Evolutionary conservation across 2,329 filamentous ascomycete species (phyloP).

Genomic region (Neofusicoccum laricinum): DNA sequence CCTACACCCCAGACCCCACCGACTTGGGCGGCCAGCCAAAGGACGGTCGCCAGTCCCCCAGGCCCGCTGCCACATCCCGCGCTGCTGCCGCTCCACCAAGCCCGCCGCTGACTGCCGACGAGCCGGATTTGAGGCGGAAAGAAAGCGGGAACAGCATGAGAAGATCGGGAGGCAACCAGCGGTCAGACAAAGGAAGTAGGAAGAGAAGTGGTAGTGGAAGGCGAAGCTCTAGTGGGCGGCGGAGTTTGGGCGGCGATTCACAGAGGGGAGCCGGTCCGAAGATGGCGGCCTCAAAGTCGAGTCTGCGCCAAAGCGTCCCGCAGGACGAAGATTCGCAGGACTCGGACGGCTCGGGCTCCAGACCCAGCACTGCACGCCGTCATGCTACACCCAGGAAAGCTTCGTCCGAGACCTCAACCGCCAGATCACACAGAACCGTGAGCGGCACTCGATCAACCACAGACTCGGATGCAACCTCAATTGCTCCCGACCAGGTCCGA

Average conservation of each 20-base stretch:
- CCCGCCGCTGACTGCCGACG: conserved; percentile 44
- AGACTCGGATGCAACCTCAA: conserved; percentile 47
- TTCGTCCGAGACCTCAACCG: conserved; percentile 20
- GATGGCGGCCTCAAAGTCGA: conserved; percentile 40
- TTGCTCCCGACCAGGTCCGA: conserved; percentile 38
- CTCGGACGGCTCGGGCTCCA: conserved; percentile 40
- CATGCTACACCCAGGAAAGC: conserved; percentile 21
- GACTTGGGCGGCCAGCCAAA: conserved; percentile 35
- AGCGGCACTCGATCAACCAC: conserved; percentile 40
- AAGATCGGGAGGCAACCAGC: conserved; percentile 34
- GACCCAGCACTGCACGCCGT: conserved; percentile 37
- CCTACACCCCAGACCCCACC: conserved; percentile 41
- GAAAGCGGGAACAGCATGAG: conserved; percentile 45
- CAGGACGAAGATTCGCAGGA: conserved; percentile 39
- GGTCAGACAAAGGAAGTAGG: conserved; percentile 28
- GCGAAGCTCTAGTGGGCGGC: background rate
- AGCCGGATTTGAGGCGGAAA: conserved; percentile 44
- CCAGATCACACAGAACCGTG: conserved; percentile 36
- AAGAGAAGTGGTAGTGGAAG: conserved; percentile 36
- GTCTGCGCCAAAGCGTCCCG: conserved; percentile 39
- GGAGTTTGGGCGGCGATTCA: conserved; percentile 36
- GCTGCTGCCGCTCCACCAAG: conserved; percentile 43
- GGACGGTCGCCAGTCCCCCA: conserved; percentile 25
- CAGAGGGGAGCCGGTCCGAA: conserved; percentile 36
- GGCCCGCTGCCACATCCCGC: conserved; percentile 24